A percentile compares a stretch with the other conserved stretches of the same genome.
phyloP scores from a whole-genome alignment of 2,329 filamentous ascomycete genomes.

The Beauveria australis region DNA sequence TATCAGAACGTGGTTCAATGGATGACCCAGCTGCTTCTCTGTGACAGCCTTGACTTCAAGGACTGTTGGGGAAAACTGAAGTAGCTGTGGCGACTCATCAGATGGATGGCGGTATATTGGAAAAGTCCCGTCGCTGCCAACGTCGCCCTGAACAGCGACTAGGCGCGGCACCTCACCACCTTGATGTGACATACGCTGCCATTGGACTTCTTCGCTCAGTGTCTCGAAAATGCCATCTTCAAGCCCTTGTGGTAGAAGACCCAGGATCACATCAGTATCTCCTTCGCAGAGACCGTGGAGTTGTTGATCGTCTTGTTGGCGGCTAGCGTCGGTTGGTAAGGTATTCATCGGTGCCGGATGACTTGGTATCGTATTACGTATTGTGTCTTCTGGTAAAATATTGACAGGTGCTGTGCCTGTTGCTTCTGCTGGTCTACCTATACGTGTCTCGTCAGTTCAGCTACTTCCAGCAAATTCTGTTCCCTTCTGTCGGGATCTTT shows the following conservation, averaged over 20 bases:
- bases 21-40: conserved; percentile 66
- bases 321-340: background rate
- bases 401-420: background rate
- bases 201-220: conserved; percentile 67
- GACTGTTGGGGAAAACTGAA: conserved; percentile 68
- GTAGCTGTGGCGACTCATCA: conserved; percentile 73
- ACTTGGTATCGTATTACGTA: background rate
- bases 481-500: conserved; percentile 4
- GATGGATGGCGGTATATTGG: conserved; percentile 94
- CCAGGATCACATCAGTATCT: conserved; percentile 65
- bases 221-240: conserved; percentile 57
- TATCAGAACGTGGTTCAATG: conserved; percentile 84
- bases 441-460: background rate
- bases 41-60: conserved; percentile 57
- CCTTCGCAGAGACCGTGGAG: conserved; percentile 58
- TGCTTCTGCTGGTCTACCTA: background rate
- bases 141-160: conserved; percentile 76
- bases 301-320: conserved; percentile 14
- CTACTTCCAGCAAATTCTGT: conserved; percentile 15
- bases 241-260: conserved; percentile 55
- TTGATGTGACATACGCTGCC: conserved; percentile 89
- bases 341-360: background rate
- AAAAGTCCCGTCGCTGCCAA: conserved; percentile 60
- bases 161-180: conserved; percentile 86
- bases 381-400: background rate